phyloP scores from a whole-genome alignment of 768 basidiomycete genomes.

The Suillus luteus region DNA sequence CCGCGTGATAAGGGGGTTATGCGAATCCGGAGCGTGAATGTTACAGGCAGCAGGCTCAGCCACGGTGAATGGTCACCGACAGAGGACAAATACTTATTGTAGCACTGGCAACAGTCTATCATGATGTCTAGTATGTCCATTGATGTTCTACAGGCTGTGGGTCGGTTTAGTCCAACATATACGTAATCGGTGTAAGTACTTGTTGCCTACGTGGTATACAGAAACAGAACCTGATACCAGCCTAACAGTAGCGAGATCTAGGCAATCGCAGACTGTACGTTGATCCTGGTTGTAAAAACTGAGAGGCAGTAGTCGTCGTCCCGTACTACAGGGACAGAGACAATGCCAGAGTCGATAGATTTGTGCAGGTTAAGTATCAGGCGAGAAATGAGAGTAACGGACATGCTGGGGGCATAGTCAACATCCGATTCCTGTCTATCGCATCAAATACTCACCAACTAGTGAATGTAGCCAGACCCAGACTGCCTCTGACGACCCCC shows the following conservation, averaged over 20 bases:
- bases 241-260: not conserved
- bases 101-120: not conserved
- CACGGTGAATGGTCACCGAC: not conserved
- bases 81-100: not conserved
- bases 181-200: not conserved
- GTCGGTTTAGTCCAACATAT: not conserved
- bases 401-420: slow-evolving; percentile 36
- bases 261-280: not conserved
- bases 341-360: slow-evolving; percentile 29
- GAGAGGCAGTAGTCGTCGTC: not conserved
- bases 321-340: not conserved
- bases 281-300: not conserved
- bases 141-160: not conserved
- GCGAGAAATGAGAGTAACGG: slow-evolving; percentile 55
- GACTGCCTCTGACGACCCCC: slow-evolving; percentile 36
- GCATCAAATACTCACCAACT: slow-evolving; percentile 39
- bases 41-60: not conserved
- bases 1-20: not conserved
- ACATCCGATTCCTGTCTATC: not conserved
- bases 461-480: slow-evolving; percentile 50
- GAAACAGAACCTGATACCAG: not conserved
- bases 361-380: slow-evolving; percentile 57
- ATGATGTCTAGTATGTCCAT: not conserved
- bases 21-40: not conserved
- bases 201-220: not conserved